Evolutionary conservation across 331 rosid species (phyloP), one percentile per base, ranked within the genome.

Genomic region (Telfairia occidentalis): DNA sequence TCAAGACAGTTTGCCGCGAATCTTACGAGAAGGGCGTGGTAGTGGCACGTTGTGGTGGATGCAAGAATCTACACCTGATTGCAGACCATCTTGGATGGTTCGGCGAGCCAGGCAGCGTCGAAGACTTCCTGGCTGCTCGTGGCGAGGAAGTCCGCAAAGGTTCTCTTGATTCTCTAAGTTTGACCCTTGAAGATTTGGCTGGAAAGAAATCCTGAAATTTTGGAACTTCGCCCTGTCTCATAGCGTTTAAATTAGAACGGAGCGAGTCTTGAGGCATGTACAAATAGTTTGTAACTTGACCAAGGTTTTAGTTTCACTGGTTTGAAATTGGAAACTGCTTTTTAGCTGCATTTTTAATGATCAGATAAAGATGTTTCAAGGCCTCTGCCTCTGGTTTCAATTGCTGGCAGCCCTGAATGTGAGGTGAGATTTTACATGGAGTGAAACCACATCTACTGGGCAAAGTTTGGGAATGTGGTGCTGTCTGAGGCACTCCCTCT

Each of bases 1-100:
- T 90, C 18, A 95, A 95, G 90, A 90, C 88, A 0, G 86, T 73
- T 64, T 84, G 90, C 65, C 96, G 96, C 0, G 87, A 87, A 70
- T 90, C 97, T 10, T 95, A 91, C 5, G 96, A 95, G 87, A 86
- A 90, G 76, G 97, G 98, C 0, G 92, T 90, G 16, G 98, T 94
- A 65, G 92, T 90, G 45, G 97, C 86, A 43, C 90, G 96, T 13
- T 91, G 98, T 29, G 86, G 82, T 2, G 96, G 98, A 9, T 94
- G 98, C 75, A 71, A 87, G 78, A 91, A 88, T 76, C 86, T 87
- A 13, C 98, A 94, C 86, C 79, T 94, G 81, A 84, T 94, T 61
- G 91, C 97, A 0, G 97, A 94, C 81, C 86, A 49, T 78, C 98
- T 92, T 12, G 97, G 98, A 38, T 85, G 92, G 91, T 94, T 94